Evolutionary conservation across 495 filamentous ascomycete genomes (phyloP), one percentile per base, ranked within the genome.

Genomic region (Talaromyces trachyspermus): DNA sequence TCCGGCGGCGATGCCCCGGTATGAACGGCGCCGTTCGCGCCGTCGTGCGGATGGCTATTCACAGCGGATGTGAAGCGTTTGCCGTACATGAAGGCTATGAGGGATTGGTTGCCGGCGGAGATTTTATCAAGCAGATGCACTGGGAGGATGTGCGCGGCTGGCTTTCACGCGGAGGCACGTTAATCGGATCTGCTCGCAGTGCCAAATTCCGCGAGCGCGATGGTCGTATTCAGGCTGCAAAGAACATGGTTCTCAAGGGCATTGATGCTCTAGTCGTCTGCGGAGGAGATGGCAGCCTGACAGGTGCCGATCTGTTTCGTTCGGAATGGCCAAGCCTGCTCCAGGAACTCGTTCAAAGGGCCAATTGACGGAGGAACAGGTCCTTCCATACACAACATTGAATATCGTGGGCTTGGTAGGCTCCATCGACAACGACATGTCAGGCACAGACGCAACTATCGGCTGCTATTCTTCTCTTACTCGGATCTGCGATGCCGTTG

Each of bases 361-460:
- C 12, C 76, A 89, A 50, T 70, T 95, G 52, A 81, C 78, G 5
- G 49, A 70, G 24, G 78, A 85, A 26, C 81, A 97, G 58, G 63
- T 85, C 29, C 65, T 77, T 20, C 80, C 85, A 1, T 91, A 85
- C 68, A 72, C 76, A 50, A 78, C 89, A 46, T 75, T 99, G 50
- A 97, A 96, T 65, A 95, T 99, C 51, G 89, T 95, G 22, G 94
- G 94, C 17, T 71, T 97, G 43, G 94, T 99, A 15, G 94, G 94
- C 18, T 94, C 88, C 22, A 99, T 99, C 49, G 94, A 99, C 73
- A 99, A 99, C 60, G 94, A 99, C 59, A 85, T 99, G 69, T 90
- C 88, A 30, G 85, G 85, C 44, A 99, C 94, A 18, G 94, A 99
- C 60, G 91, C 92, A 43, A 99, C 94, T 18, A 97, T 99, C 63